phyloP scores from a whole-genome alignment of 345 rosid species.

The Pistacia vera region DNA sequence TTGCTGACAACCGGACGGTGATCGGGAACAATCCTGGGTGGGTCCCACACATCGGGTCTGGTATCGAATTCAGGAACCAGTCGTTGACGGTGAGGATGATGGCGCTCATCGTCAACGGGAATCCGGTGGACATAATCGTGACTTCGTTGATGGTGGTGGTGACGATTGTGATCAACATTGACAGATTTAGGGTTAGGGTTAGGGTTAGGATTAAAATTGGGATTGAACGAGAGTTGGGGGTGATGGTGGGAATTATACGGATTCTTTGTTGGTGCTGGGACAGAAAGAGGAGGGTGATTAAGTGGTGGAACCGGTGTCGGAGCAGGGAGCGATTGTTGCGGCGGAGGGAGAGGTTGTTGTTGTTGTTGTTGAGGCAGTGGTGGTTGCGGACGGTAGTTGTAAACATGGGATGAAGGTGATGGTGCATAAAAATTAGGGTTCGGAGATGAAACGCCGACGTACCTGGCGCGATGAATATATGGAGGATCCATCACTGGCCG shows the following conservation, averaged over 20 bases:
- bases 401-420: constrained; percentile 6
- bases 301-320: constrained; percentile 24
- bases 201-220: constrained; percentile 25
- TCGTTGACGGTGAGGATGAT: constrained; percentile 14
- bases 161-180: background rate
- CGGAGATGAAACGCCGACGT: constrained; percentile 40
- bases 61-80: constrained; percentile 20
- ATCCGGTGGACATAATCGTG: constrained; percentile 23
- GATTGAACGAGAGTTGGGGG: constrained; percentile 35
- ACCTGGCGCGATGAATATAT: constrained; percentile 41
- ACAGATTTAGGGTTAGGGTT: constrained; percentile 20
- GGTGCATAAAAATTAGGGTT: constrained; percentile 28
- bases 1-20: constrained; percentile 17
- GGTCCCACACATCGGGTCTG: constrained; percentile 34
- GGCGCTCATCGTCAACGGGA: constrained; percentile 10
- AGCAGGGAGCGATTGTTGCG: constrained; percentile 26
- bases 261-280: constrained; percentile 16
- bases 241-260: constrained; percentile 33
- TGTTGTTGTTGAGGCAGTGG: constrained; percentile 24
- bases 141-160: constrained; percentile 25
- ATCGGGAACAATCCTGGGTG: constrained; percentile 21
- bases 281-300: constrained; percentile 21
- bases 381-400: constrained; percentile 26
- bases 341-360: constrained; percentile 3
- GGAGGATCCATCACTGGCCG: constrained; percentile 51